These are phyloP conservation scores for Colletotrichum coccodes DNA, from an alignment of 2,329 filamentous ascomycete genomes.

Conservation along the genomic window DNA sequence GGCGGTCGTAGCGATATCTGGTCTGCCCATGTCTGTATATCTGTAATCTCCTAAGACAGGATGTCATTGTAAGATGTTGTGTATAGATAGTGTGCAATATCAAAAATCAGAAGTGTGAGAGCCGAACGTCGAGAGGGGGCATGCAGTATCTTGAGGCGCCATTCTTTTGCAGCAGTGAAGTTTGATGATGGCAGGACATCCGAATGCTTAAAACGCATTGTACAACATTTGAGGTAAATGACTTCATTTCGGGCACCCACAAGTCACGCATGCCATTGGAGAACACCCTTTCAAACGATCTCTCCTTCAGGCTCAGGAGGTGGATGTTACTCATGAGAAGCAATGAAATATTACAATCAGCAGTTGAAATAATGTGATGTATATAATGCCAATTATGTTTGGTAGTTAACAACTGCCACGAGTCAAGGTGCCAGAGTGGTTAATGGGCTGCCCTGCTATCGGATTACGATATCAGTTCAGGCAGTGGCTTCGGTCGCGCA, in stretches of 20 bases:
- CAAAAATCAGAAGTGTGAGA: background rate
- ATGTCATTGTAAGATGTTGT: background rate
- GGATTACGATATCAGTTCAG: slow-evolving; percentile 7
- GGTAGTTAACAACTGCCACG: background rate
- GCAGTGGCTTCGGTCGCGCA: slow-evolving; percentile 34
- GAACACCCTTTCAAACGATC: too few species aligned
- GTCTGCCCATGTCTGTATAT: background rate
- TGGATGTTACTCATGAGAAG: too few species aligned
- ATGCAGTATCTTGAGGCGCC: background rate
- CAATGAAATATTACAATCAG: too few species aligned
- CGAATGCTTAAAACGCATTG: too few species aligned
- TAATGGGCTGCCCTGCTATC: slow-evolving; percentile 34
- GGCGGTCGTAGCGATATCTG: background rate
- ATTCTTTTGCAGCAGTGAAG: too few species aligned
- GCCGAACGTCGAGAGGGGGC: background rate
- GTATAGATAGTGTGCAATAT: background rate
- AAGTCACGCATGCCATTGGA: too few species aligned
- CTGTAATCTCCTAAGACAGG: background rate
- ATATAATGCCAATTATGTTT: background rate
- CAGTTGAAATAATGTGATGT: background rate
- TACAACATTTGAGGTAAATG: too few species aligned
- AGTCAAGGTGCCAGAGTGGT: slow-evolving; percentile 33
- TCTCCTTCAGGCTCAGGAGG: too few species aligned
- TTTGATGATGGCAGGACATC: too few species aligned
- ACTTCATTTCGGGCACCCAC: too few species aligned